A percentile compares a stretch with the other conserved stretches of the same genome.
Conservation (phyloP, 257 asterid genomes). For the Solanum paucissectum region DNA sequence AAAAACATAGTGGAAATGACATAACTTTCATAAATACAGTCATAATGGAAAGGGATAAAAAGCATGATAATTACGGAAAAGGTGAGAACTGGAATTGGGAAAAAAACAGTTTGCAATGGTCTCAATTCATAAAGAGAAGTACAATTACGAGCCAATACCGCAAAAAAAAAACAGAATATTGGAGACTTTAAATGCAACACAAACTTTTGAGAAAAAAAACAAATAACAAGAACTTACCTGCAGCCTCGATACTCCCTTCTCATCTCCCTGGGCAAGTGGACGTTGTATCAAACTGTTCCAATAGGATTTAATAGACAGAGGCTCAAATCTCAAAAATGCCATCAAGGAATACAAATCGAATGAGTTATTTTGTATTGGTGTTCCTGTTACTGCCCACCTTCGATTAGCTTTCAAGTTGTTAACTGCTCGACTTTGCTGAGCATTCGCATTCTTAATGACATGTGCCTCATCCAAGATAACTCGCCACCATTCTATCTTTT, state of each 20-base stretch:
- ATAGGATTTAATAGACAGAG: conserved; percentile 53
- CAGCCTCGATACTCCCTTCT: conserved; percentile 59
- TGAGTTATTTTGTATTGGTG: conserved; percentile 68
- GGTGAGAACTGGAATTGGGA: not conserved
- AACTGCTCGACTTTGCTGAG: conserved; percentile 66
- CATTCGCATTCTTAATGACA: conserved; percentile 53
- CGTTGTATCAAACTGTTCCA: conserved; percentile 70
- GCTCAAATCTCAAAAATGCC: conserved; percentile 69
- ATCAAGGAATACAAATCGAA: conserved; percentile 65
- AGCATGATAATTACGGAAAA: not conserved
- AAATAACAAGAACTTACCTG: conserved; percentile 34
- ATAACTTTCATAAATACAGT: not conserved
- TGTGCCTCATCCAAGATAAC: conserved; percentile 87
- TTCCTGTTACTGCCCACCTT: conserved; percentile 82
- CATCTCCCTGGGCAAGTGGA: conserved; percentile 64
- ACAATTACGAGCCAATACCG: not conserved
- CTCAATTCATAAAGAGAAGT: not conserved
- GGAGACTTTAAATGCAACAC: not conserved
- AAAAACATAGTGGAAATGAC: not conserved
- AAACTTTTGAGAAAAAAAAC: not conserved
- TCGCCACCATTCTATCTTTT: conserved; percentile 74
- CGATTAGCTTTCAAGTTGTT: conserved; percentile 49
- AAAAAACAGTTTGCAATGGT: not conserved
- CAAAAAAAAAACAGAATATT: not conserved
- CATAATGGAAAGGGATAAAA: not conserved